phyloP scores from a whole-genome alignment of 2,329 filamentous ascomycete genomes.

The Chaetomiaceae sp. region DNA sequence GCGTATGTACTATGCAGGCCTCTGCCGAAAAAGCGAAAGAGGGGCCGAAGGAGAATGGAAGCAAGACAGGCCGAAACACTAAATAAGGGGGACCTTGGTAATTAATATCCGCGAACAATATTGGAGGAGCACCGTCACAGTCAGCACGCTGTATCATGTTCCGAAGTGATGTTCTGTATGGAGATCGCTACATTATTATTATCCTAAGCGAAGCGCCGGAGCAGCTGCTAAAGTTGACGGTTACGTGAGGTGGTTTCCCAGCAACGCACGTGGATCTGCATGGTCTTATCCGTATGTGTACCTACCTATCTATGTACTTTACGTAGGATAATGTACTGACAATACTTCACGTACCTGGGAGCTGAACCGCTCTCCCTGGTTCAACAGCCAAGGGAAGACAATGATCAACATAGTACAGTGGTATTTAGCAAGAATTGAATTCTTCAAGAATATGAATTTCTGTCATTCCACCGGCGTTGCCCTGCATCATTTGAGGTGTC shows the following conservation, averaged over 20 bases:
- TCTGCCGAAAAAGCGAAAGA: too few relatives aligned
- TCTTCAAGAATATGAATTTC: too few relatives aligned
- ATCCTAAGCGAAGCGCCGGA: neutral
- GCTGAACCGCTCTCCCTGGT: neutral
- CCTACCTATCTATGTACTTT: too few relatives aligned
- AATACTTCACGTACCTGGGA: too few relatives aligned
- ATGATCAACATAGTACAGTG: too few relatives aligned
- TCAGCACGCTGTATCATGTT: neutral
- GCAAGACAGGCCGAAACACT: neutral
- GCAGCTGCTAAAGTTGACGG: neutral
- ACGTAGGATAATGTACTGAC: too few relatives aligned
- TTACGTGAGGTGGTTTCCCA: neutral
- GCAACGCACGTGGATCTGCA: too few relatives aligned
- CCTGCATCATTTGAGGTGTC: too few relatives aligned
- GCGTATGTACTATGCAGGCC: too few relatives aligned
- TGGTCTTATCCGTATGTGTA: too few relatives aligned
- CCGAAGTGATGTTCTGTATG: neutral
- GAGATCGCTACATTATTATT: neutral
- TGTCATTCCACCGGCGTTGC: too few relatives aligned
- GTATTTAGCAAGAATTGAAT: too few relatives aligned
- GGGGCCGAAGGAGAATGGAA: neutral
- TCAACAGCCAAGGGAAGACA: neutral
- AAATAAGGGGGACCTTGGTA: neutral
- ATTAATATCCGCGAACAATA: conserved; percentile 2
- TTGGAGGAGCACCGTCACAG: neutral